These are phyloP conservation scores for Salvia splendens DNA, from an alignment of 257 asterid genomes.

Conservation along the genomic window DNA sequence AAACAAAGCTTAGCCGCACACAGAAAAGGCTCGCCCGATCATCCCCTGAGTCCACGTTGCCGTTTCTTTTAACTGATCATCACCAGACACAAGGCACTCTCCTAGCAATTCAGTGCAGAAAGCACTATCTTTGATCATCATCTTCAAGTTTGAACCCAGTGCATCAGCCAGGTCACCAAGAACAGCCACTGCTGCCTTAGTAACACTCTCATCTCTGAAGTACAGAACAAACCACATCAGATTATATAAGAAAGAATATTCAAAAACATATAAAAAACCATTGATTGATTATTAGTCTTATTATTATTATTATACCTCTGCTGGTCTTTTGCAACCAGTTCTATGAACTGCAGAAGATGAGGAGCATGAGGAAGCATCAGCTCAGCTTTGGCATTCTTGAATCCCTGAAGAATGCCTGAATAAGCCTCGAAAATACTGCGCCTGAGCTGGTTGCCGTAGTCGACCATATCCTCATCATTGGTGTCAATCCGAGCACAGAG, in stretches of 20 bases:
- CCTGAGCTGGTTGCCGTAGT: conserved; percentile 71
- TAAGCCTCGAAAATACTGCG: conserved; percentile 84
- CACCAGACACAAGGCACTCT: conserved; percentile 82
- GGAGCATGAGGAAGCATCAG: conserved; percentile 75
- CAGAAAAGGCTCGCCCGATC: conserved; percentile 71
- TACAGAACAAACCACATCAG: conserved; percentile 2
- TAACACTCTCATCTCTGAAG: conserved; percentile 72
- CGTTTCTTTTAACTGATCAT: conserved; percentile 77
- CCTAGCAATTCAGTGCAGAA: conserved; percentile 55
- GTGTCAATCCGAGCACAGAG: conserved; percentile 63
- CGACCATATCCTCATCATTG: conserved; percentile 73
- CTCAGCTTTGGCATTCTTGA: conserved; percentile 65
- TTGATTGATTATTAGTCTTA: background rate
- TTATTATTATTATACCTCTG: conserved; percentile 45
- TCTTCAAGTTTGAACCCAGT: conserved; percentile 66
- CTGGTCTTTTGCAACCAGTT: conserved; percentile 62
- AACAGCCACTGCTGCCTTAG: conserved; percentile 81
- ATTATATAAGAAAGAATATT: background rate
- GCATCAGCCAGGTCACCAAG: conserved; percentile 89
- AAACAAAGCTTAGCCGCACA: conserved; percentile 42
- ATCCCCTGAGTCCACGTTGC: conserved; percentile 93
- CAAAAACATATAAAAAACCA: background rate
- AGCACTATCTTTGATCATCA: conserved; percentile 51
- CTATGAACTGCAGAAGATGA: conserved; percentile 71
- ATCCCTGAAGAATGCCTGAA: conserved; percentile 86